Evolutionary conservation across 78 protist species (phyloP), one percentile per base, ranked within the genome.

Genomic region (Cyanophora paradoxa): DNA sequence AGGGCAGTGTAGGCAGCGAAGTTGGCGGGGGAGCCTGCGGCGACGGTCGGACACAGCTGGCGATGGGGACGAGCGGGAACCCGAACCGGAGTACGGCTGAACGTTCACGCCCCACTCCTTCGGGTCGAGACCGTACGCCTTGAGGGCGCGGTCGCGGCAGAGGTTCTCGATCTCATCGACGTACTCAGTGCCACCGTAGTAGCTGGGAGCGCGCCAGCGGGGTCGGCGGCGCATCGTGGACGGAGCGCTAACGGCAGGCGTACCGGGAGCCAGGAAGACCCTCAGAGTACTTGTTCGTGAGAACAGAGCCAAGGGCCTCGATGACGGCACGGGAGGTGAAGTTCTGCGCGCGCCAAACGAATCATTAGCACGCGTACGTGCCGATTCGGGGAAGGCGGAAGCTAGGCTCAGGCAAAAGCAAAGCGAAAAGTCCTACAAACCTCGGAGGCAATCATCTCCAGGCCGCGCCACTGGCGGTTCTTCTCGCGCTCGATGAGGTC

Each of bases 241-340:
- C n/a, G n/a, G n/a, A n/a, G n/a, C n/a, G n/a, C n/a, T n/a, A n/a
- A 65, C 46, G 3, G 31, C 34, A 44, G 52, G 13, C 52, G 2
- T 86, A 92, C 61, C 94, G 79, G 42, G 82, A 74, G 63, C 96
- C 91, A n/a, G 97, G 96, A 40, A 81, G 81, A 26, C 99, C 99
- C 84, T 98, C 99, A 34, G 98, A 89, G 90, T 96, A 98, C 83
- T 98, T 98, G 93, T 98, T 96, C 71, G 98, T 96, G 70, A 98
- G 77, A 79, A 86, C 76, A 7, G 97, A 90, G 30, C 99, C 99
- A 26, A 85, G 48, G 64, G 97, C 97, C 62, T 98, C 99, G 74
- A 93, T 56, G 33, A 95, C 99, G 7, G 98, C 98, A 39, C 42
- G 69, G 3, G 97, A 93, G 33, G 95, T 91, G 61, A 97, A 93